Conservation (phyloP, 1,284 basidiomycete genomes). For the Tilletia indica region DNA sequence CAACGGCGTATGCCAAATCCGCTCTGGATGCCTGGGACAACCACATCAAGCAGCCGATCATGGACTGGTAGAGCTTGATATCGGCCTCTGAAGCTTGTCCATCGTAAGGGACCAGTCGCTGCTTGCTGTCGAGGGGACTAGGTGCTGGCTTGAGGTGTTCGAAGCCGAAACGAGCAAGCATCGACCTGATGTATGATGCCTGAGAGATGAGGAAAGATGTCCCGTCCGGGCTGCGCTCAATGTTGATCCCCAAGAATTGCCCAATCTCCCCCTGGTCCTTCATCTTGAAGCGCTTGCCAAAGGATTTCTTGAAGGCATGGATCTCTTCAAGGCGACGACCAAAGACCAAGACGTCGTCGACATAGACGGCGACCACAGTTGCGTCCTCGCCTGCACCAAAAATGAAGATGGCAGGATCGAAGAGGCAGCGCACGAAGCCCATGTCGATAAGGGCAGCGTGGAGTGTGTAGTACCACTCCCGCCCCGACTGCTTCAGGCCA, state of each 20-base stretch:
- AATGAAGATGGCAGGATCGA: neutral
- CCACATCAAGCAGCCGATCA: constrained; percentile 11
- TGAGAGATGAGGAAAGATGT: constrained; percentile 1
- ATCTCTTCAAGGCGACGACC: neutral
- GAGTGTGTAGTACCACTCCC: constrained; percentile 13
- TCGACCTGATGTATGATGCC: neutral
- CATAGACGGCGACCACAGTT: neutral
- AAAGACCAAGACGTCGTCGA: constrained; percentile 10
- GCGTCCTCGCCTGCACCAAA: neutral
- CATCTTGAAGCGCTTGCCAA: constrained; percentile 3
- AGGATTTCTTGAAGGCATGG: neutral
- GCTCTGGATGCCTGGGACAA: neutral
- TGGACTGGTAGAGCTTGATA: neutral
- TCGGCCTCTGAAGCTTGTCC: neutral
- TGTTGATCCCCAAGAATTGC: constrained; percentile 1
- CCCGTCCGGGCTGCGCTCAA: neutral
- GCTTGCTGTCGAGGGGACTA: neutral
- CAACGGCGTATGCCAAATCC: neutral
- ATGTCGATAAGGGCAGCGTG: neutral
- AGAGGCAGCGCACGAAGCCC: constrained; percentile 1
- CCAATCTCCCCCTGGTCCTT: constrained; percentile 4
- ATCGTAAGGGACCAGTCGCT: constrained; percentile 2
- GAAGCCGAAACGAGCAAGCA: neutral
- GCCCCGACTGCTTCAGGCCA: neutral
- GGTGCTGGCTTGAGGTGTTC: neutral